A percentile compares a stretch with the other conserved stretches of the same genome.
phyloP scores from a whole-genome alignment of 1,284 basidiomycete genomes.

The Entoloma clypeatum region DNA sequence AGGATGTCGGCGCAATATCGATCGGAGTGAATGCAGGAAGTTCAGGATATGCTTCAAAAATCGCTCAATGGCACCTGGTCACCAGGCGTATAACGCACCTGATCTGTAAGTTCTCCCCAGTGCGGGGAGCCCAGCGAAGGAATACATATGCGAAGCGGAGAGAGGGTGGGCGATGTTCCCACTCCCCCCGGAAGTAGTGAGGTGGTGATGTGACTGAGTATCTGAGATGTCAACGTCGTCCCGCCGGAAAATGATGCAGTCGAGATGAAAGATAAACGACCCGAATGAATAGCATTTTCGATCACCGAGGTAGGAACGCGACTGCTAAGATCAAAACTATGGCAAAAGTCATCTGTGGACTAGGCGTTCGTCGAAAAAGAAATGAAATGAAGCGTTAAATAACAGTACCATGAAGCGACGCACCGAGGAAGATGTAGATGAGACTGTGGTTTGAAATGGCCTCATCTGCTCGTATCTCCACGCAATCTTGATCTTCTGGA shows the following conservation, averaged over 20 bases:
- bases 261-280: constrained; percentile 37
- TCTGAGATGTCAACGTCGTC: constrained; percentile 12
- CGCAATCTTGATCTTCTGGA: constrained; percentile 77
- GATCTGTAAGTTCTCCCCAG: constrained; percentile 62
- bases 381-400: neutral
- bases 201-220: constrained; percentile 16
- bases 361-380: constrained; percentile 29
- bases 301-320: constrained; percentile 51
- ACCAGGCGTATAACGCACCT: constrained; percentile 40
- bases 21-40: constrained; percentile 67
- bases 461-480: constrained; percentile 95
- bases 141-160: constrained; percentile 62
- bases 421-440: constrained; percentile 45
- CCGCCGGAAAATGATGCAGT: constrained; percentile 13
- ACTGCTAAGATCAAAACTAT: constrained; percentile 68
- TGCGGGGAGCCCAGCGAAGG: constrained; percentile 65
- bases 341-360: constrained; percentile 62
- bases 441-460: constrained; percentile 84
- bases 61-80: constrained; percentile 1
- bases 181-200: constrained; percentile 11
- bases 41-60: constrained; percentile 43
- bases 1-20: constrained; percentile 54
- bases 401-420: constrained; percentile 19
- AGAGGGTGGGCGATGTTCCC: constrained; percentile 13
- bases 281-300: constrained; percentile 36